A percentile compares a stretch with the other conserved stretches of the same genome.
Evolutionary conservation across 495 filamentous ascomycete genomes (phyloP).

Genomic region (Paragyromitra xinjiangensis): DNA sequence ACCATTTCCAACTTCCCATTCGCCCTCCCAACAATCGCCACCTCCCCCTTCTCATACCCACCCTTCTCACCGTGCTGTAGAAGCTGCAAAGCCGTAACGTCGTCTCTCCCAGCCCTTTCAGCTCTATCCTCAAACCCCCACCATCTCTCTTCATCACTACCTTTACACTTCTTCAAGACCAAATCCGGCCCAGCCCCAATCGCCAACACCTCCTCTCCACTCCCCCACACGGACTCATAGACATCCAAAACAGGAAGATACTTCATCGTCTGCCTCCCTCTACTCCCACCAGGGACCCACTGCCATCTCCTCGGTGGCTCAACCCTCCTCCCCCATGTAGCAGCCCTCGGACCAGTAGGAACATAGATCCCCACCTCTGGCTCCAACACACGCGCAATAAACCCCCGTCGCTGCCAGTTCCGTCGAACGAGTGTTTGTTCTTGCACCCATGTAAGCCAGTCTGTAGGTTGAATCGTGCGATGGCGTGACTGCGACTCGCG

Average conservation of each 20-base stretch:
- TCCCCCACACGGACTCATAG: slow-evolving; percentile 65
- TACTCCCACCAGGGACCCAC: slow-evolving; percentile 55
- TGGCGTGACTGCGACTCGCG: slow-evolving; percentile 7
- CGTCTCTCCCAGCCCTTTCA: slow-evolving; percentile 68
- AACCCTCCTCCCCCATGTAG: slow-evolving; percentile 47
- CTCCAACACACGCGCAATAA: slow-evolving; percentile 66
- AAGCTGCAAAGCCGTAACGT: slow-evolving; percentile 69
- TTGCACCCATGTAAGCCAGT: slow-evolving; percentile 61
- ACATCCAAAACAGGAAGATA: slow-evolving; percentile 71
- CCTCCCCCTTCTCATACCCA: slow-evolving; percentile 57
- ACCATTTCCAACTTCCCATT: slow-evolving; percentile 61
- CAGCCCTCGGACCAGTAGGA: slow-evolving; percentile 39
- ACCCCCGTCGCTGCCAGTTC: slow-evolving; percentile 68
- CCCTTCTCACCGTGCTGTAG: slow-evolving; percentile 61
- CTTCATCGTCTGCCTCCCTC: slow-evolving; percentile 69
- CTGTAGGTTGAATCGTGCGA: neutral
- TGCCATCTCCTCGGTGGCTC: neutral
- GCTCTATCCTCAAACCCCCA: slow-evolving; percentile 65
- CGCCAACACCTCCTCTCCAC: slow-evolving; percentile 66
- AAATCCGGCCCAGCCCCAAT: slow-evolving; percentile 72
- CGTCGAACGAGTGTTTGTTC: slow-evolving; percentile 68
- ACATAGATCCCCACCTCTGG: slow-evolving; percentile 54
- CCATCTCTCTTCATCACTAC: slow-evolving; percentile 58
- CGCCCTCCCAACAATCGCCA: slow-evolving; percentile 62
- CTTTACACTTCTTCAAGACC: slow-evolving; percentile 59